phyloP scores from a whole-genome alignment of 176 grass and related monocot genomes.

The Rhynchospora pubera region DNA sequence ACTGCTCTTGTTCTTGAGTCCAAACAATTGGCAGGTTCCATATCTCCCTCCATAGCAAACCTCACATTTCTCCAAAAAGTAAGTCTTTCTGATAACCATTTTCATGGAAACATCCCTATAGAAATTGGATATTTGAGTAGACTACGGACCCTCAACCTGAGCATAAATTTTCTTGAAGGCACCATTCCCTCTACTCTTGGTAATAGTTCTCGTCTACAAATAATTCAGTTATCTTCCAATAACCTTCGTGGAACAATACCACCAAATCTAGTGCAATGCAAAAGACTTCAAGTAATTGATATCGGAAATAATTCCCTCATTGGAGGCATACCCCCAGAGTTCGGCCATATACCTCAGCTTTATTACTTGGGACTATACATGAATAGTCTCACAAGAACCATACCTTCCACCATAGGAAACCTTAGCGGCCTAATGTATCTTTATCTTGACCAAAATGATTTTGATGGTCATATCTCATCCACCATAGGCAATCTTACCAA shows the following conservation, averaged over 20 bases:
- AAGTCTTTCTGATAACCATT: slow-evolving; percentile 10
- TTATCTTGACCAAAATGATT: no score
- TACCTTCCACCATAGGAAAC: slow-evolving; percentile 29
- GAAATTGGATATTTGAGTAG: slow-evolving; percentile 15
- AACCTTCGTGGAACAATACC: slow-evolving; percentile 20
- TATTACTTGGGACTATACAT: background rate
- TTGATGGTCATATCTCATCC: no score
- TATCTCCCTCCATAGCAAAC: slow-evolving; percentile 22
- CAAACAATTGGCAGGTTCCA: background rate
- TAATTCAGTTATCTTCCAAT: background rate
- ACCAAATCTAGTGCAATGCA: background rate
- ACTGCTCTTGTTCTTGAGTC: slow-evolving; percentile 25
- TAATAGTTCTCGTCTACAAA: background rate
- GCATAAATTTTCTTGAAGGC: slow-evolving; percentile 16
- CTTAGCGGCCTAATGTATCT: slow-evolving; percentile 3
- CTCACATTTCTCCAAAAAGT: slow-evolving; percentile 37
- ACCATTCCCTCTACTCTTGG: slow-evolving; percentile 4
- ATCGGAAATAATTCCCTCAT: background rate
- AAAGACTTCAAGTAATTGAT: background rate
- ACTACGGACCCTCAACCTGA: slow-evolving; percentile 5
- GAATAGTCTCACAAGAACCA: slow-evolving; percentile 5
- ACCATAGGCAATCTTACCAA: no score
- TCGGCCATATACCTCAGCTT: background rate
- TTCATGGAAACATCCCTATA: slow-evolving; percentile 15
- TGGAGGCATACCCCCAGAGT: background rate